Conservation (phyloP, 2,329 filamentous ascomycete species). For the Metarhizium album region DNA sequence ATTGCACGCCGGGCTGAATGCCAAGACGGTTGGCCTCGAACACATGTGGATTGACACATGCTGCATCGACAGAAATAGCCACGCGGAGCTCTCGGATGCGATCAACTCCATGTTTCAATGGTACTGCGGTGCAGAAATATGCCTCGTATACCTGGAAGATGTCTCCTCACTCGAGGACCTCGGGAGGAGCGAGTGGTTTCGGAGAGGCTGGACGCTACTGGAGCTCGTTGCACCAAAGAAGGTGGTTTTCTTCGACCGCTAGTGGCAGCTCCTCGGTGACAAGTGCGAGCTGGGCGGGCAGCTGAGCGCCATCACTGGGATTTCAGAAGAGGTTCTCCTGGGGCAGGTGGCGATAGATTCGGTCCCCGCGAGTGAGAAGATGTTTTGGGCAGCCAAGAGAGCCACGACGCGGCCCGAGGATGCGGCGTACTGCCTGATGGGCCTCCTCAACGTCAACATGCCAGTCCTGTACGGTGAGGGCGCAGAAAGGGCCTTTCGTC, state of each 20-base stretch:
- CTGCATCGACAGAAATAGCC: background rate
- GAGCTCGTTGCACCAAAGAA: background rate
- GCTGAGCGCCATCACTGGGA: background rate
- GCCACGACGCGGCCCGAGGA: slow-evolving; percentile 16
- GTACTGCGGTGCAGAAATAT: background rate
- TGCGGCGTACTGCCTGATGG: slow-evolving; percentile 20
- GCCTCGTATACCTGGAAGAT: background rate
- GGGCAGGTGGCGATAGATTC: too few relatives aligned
- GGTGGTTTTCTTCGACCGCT: background rate
- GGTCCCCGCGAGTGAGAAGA: slow-evolving; percentile 10
- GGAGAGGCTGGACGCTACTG: background rate
- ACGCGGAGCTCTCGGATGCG: background rate
- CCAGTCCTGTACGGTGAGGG: slow-evolving; percentile 18
- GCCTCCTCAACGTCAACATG: slow-evolving; percentile 21
- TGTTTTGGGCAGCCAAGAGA: slow-evolving; percentile 19
- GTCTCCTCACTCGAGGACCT: background rate
- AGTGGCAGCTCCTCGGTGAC: background rate
- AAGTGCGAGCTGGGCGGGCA: background rate
- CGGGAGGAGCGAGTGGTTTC: background rate
- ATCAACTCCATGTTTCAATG: background rate
- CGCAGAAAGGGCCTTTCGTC: slow-evolving; percentile 15
- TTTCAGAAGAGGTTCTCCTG: background rate
- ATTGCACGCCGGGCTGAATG: background rate
- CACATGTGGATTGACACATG: background rate
- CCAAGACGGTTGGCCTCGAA: too few relatives aligned